Evolutionary conservation across 768 basidiomycete species (phyloP).

Genomic region (Gloeophyllum trabeum): DNA sequence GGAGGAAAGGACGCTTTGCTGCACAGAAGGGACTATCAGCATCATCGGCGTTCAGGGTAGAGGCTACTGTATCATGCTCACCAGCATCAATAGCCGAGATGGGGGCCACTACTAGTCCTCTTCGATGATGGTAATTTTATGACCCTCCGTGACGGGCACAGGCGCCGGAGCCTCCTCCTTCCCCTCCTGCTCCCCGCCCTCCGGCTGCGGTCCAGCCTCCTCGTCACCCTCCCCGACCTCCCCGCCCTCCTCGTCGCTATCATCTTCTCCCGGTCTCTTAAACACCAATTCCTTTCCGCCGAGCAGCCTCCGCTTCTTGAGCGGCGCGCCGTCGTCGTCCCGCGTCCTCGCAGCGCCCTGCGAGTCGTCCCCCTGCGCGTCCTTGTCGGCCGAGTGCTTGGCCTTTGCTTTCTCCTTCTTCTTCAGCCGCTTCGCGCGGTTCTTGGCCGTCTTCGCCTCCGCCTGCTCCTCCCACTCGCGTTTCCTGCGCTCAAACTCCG

Average conservation of each 20-base stretch:
- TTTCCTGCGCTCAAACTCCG: conserved; percentile 69
- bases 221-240: conserved; percentile 10
- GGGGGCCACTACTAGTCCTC: conserved; percentile 25
- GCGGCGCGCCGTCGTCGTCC: conserved; percentile 25
- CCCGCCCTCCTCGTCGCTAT: conserved; percentile 24
- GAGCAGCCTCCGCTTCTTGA: conserved; percentile 76
- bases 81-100: neutral
- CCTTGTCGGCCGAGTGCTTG: conserved; percentile 15
- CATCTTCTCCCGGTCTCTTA: conserved; percentile 38
- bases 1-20: too few species aligned
- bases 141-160: conserved; percentile 19
- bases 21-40: too few species aligned
- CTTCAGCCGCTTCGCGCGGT: conserved; percentile 88
- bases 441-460: conserved; percentile 90
- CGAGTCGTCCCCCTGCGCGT: conserved; percentile 14
- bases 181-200: neutral
- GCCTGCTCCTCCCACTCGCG: conserved; percentile 58
- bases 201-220: conserved; percentile 13
- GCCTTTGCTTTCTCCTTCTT: conserved; percentile 67
- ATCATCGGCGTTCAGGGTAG: too few species aligned
- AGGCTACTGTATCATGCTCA: too few species aligned
- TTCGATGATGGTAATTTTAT: conserved; percentile 37
- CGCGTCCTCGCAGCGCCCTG: conserved; percentile 16
- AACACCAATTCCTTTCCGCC: conserved; percentile 65
- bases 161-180: conserved; percentile 3